Percentiles rank a stretch among this genome's conserved stretches.
phyloP scores from a whole-genome alignment of 768 basidiomycete species.

The Naganishia friedmannii region DNA sequence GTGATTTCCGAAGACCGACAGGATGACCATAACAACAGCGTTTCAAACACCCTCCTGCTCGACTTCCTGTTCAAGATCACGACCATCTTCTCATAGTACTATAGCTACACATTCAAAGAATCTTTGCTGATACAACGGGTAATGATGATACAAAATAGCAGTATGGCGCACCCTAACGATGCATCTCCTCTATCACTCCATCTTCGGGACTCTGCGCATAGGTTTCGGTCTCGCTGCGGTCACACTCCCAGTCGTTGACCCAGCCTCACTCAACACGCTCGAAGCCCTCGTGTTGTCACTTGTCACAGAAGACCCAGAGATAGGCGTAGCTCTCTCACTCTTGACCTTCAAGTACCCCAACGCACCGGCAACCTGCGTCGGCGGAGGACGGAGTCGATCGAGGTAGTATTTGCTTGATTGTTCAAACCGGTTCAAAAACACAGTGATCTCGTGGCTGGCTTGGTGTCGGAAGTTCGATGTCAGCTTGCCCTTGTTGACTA shows the following conservation, averaged over 20 bases:
- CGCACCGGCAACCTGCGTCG: not conserved
- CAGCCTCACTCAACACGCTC: constrained; percentile 13
- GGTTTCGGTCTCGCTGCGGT: constrained; percentile 7
- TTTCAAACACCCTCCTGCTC: not conserved
- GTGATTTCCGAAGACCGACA: constrained; percentile 11
- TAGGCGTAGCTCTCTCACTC: constrained; percentile 11
- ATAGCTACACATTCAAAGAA: not conserved
- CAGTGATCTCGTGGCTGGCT: not conserved
- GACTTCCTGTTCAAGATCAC: not conserved
- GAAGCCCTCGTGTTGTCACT: not conserved
- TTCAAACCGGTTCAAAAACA: constrained; percentile 8
- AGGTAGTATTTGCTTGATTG: constrained; percentile 17
- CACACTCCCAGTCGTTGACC: not conserved
- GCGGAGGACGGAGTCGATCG: constrained; percentile 1
- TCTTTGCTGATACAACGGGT: not conserved
- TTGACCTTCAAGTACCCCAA: constrained; percentile 14
- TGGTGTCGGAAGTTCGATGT: constrained; percentile 4
- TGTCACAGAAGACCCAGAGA: not conserved
- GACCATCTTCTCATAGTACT: not conserved
- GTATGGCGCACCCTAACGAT: not conserved
- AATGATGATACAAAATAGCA: not conserved
- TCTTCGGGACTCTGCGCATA: not conserved
- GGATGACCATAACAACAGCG: too few relatives aligned
- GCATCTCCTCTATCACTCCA: not conserved
- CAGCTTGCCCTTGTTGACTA: constrained; percentile 14